Evolutionary conservation across 2,329 filamentous ascomycete genomes (phyloP).

Genomic region (Diaporthe longicolla): DNA sequence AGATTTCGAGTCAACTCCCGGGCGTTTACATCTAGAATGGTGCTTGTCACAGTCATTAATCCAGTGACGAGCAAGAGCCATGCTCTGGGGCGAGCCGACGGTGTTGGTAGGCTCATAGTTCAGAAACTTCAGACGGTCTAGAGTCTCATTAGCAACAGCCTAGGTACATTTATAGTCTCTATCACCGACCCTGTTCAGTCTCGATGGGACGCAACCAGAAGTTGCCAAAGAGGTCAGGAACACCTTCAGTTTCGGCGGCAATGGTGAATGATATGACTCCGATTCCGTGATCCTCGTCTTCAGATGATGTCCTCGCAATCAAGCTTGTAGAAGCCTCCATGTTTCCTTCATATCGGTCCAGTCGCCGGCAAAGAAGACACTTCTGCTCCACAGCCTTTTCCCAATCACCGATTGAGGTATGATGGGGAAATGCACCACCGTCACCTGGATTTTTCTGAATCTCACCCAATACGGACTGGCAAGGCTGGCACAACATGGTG

Average conservation of each 20-base stretch:
- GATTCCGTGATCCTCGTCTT: background rate
- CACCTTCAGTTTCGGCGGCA: background rate
- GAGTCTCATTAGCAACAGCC: background rate
- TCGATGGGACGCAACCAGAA: conserved; percentile 18
- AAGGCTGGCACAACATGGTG: conserved; percentile 10
- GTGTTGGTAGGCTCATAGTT: conserved; percentile 10
- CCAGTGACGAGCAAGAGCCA: conserved; percentile 19
- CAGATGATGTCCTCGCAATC: conserved; percentile 1
- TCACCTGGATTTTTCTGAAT: conserved; percentile 3
- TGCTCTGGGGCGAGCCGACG: conserved; percentile 14
- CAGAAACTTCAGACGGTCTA: conserved; percentile 13
- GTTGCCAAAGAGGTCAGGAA: background rate
- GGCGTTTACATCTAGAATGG: conserved; percentile 23
- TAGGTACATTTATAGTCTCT: too few relatives aligned
- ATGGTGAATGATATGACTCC: conserved; percentile 10
- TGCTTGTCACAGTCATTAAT: conserved; percentile 5
- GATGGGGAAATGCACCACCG: conserved; percentile 2
- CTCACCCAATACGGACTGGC: conserved; percentile 4
- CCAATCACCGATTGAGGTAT: conserved; percentile 4
- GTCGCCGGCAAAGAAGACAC: conserved; percentile 18
- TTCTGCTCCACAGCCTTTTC: conserved; percentile 24
- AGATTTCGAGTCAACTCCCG: background rate
- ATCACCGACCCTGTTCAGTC: background rate
- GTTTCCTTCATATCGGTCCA: background rate
- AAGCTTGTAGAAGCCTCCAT: background rate